These are phyloP conservation scores for Actinomortierella wolfii DNA, from an alignment of 371 early-diverging fungal species.

Conservation along the genomic window DNA sequence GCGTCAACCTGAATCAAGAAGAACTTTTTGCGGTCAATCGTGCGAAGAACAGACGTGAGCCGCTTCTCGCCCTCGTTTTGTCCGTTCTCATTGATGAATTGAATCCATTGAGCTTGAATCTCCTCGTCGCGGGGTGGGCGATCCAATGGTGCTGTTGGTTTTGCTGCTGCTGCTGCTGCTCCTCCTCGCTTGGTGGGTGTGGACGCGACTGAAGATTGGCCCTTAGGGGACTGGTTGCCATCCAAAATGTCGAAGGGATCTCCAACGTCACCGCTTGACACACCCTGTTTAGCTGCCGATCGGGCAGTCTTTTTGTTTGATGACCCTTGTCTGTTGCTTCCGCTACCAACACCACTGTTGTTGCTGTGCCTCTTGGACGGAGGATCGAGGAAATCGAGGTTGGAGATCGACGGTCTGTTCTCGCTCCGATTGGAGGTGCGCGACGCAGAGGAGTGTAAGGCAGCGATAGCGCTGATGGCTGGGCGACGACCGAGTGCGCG, in stretches of 20 bases:
- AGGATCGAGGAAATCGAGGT: slow-evolving; percentile 32
- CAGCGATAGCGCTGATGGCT: too few relatives aligned
- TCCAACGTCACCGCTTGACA: too few relatives aligned
- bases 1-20: slow-evolving; percentile 61
- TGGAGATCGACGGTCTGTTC: slow-evolving; percentile 23
- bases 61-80: slow-evolving; percentile 46
- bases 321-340: background rate
- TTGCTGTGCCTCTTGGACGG: background rate
- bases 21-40: slow-evolving; percentile 53
- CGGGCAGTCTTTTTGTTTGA: background rate
- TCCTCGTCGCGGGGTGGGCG: slow-evolving; percentile 62
- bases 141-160: slow-evolving; percentile 9
- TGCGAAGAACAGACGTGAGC: slow-evolving; percentile 39
- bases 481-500: too few relatives aligned
- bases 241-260: too few relatives aligned
- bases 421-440: slow-evolving; percentile 5
- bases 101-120: slow-evolving; percentile 55
- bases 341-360: too few relatives aligned
- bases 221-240: too few relatives aligned
- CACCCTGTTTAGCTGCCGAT: too few relatives aligned
- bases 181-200: background rate
- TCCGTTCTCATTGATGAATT: slow-evolving; percentile 54
- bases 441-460: background rate
- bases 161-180: background rate
- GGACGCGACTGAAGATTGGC: too few relatives aligned